These are phyloP conservation scores for Teratosphaeria gauchensis DNA, from an alignment of 2,329 filamentous ascomycete genomes.

Conservation along the genomic window DNA sequence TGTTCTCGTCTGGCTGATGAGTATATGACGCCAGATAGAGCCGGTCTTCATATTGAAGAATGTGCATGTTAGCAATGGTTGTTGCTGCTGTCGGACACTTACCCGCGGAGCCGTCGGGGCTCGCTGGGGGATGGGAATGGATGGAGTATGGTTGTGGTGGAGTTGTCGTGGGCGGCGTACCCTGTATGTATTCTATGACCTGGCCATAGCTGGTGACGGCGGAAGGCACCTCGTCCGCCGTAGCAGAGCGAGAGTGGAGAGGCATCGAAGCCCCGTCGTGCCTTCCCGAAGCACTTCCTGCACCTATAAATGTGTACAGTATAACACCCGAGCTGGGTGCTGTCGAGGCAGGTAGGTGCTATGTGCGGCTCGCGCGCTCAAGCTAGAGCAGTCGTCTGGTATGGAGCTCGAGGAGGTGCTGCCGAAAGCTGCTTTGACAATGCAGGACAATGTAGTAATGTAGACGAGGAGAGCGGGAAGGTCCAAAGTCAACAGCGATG, in stretches of 20 bases:
- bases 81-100: background rate
- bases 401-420: background rate
- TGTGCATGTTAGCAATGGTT: conserved; percentile 20
- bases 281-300: background rate
- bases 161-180: conserved; percentile 41
- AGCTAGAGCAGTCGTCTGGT: background rate
- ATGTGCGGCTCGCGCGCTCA: background rate
- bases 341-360: background rate
- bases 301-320: too few species aligned
- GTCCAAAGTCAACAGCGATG: background rate
- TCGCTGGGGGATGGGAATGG: background rate
- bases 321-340: background rate
- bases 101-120: background rate
- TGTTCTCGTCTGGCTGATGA: conserved; percentile 67
- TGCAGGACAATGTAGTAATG: background rate
- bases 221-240: conserved; percentile 20
- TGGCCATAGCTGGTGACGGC: conserved; percentile 59
- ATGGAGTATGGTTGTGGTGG: background rate
- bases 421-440: background rate
- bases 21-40: conserved; percentile 91
- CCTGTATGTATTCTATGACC: conserved; percentile 92
- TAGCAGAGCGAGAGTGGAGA: conserved; percentile 17
- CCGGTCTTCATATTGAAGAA: conserved; percentile 55
- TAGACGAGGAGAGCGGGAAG: background rate
- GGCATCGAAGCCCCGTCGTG: conserved; percentile 17